Conservation (phyloP, 2,329 filamentous ascomycete species). For the Colletotrichum agaves region DNA sequence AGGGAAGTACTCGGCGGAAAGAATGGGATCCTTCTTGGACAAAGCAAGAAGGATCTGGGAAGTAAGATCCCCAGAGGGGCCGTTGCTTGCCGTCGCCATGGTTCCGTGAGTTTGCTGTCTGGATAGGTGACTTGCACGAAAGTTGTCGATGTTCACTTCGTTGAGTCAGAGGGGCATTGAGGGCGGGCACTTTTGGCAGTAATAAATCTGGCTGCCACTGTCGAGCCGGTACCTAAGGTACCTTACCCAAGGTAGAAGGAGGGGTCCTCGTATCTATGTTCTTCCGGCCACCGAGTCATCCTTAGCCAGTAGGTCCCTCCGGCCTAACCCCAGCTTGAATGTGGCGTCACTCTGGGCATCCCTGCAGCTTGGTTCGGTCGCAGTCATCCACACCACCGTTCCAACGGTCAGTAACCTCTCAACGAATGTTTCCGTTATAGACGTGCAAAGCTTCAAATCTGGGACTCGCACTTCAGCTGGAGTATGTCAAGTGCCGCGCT, state of each 20-base stretch:
- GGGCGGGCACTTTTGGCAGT: conserved; percentile 33
- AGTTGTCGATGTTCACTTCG: conserved; percentile 25
- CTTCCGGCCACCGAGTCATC: conserved; percentile 11
- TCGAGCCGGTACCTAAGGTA: conserved; percentile 14
- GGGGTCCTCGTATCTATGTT: conserved; percentile 36
- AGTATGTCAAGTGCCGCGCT: conserved; percentile 32
- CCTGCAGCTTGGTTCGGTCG: conserved; percentile 31
- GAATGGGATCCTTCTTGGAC: conserved; percentile 70
- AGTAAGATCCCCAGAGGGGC: conserved; percentile 66
- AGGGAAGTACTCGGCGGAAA: conserved; percentile 78
- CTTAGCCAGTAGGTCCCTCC: background rate
- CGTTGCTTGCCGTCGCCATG: conserved; percentile 56
- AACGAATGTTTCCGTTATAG: conserved; percentile 16
- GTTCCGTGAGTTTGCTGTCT: conserved; percentile 35
- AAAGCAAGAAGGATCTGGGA: conserved; percentile 74
- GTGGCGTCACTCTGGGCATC: conserved; percentile 35
- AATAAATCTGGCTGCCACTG: conserved; percentile 30
- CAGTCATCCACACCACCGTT: conserved; percentile 27
- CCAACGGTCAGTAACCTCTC: conserved; percentile 19
- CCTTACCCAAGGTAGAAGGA: conserved; percentile 12
- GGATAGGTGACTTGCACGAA: conserved; percentile 10
- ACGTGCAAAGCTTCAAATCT: background rate
- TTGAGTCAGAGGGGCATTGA: conserved; percentile 37
- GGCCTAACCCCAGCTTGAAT: background rate
- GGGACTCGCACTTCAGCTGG: background rate